Conservation (phyloP, 805 yeast genomes). For the Starmera caribaea region DNA sequence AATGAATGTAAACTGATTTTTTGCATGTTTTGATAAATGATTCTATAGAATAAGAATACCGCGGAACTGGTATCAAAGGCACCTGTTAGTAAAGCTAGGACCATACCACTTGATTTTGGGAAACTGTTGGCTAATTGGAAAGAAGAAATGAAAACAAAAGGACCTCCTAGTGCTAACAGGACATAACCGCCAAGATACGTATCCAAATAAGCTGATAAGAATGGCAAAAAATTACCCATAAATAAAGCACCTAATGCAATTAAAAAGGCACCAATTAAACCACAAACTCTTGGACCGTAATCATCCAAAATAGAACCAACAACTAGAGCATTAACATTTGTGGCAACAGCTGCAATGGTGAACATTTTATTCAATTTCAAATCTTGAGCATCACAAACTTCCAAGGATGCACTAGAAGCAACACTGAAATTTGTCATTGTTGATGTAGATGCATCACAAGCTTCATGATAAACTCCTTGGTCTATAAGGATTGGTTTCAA, state of each 20-base stretch:
- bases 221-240: constrained; percentile 30
- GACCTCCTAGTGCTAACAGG: constrained; percentile 81
- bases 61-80: constrained; percentile 93
- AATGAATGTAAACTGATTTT: constrained; percentile 41
- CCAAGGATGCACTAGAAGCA: constrained; percentile 2
- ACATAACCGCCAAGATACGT: constrained; percentile 69
- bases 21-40: constrained; percentile 39
- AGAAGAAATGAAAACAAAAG: constrained; percentile 83
- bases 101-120: constrained; percentile 72
- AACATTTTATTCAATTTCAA: constrained; percentile 73
- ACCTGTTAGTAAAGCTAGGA: constrained; percentile 82
- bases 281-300: constrained; percentile 75
- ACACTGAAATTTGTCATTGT: background rate
- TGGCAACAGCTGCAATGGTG: constrained; percentile 77
- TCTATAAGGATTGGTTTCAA: constrained; percentile 70
- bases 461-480: constrained; percentile 66
- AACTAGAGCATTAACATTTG: constrained; percentile 73
- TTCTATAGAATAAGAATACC: constrained; percentile 63
- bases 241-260: constrained; percentile 45
- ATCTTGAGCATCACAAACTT: constrained; percentile 68
- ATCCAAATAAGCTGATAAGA: constrained; percentile 31
- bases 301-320: constrained; percentile 75
- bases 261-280: constrained; percentile 58
- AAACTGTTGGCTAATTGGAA: constrained; percentile 86
- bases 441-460: constrained; percentile 36